A percentile compares a stretch with the other conserved stretches of the same genome.
These are phyloP conservation scores for Crithidia mellificae DNA, from an alignment of 208 protist species.

Conservation along the genomic window DNA sequence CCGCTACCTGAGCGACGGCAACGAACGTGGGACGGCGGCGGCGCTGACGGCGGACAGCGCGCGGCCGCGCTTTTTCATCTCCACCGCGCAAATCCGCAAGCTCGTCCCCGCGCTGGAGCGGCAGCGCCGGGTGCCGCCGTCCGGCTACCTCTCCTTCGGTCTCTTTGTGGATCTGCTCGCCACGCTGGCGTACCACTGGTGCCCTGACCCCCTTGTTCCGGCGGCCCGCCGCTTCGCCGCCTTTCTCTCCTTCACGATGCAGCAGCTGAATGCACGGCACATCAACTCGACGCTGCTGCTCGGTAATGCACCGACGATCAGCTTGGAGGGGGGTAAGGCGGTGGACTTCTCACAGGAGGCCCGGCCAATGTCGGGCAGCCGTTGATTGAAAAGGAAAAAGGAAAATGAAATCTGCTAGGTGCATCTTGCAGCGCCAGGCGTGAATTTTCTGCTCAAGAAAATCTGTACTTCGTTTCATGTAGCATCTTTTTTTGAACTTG, in stretches of 20 bases:
- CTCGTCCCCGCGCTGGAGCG: constrained; percentile 33
- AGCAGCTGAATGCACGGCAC: constrained; percentile 58
- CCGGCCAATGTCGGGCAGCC: background rate
- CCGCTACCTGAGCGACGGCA: constrained; percentile 47
- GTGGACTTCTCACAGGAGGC: constrained; percentile 49
- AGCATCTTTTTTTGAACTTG: too few species aligned
- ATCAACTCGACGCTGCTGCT: constrained; percentile 68
- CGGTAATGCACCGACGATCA: constrained; percentile 46
- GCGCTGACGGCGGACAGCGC: constrained; percentile 3
- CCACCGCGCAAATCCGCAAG: constrained; percentile 37
- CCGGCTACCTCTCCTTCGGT: constrained; percentile 66
- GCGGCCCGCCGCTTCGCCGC: constrained; percentile 67
- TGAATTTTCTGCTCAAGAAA: too few species aligned
- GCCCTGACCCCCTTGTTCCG: constrained; percentile 72
- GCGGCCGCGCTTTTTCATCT: constrained; percentile 46
- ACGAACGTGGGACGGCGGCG: constrained; percentile 6
- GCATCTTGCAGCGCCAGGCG: too few species aligned
- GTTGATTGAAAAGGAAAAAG: background rate
- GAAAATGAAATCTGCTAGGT: too few species aligned
- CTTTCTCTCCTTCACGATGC: constrained; percentile 61
- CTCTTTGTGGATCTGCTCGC: constrained; percentile 71
- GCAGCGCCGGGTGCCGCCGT: constrained; percentile 15
- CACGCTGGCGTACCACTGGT: constrained; percentile 71
- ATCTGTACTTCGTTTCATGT: too few species aligned
- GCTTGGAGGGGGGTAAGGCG: constrained; percentile 46